These are phyloP conservation scores for Cocos nucifera DNA, from an alignment of 176 grass and related monocot genomes.

Conservation along the genomic window DNA sequence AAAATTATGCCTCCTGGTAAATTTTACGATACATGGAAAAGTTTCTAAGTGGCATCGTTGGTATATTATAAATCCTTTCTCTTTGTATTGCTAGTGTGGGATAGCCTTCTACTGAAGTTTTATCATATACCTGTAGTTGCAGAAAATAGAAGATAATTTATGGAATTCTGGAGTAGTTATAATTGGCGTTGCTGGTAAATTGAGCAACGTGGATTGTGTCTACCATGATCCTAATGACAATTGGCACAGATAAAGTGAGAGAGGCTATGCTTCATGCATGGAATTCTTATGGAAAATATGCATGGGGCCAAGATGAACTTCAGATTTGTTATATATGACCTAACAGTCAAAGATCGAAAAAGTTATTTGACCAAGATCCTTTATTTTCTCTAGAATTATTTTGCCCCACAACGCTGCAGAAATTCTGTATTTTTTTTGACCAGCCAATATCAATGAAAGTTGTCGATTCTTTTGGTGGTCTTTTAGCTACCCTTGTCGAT, in stretches of 20 bases:
- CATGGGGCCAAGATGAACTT: slow-evolving; percentile 95
- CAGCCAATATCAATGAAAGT: slow-evolving; percentile 85
- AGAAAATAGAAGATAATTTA: too few species aligned
- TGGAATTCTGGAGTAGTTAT: too few species aligned
- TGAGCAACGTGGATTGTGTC: slow-evolving; percentile 14
- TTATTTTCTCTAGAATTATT: slow-evolving; percentile 1
- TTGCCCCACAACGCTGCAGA: too few species aligned
- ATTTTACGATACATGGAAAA: too few species aligned
- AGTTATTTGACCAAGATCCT: background rate
- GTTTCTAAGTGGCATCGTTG: too few species aligned
- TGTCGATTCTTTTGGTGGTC: slow-evolving; percentile 89
- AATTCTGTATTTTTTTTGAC: background rate
- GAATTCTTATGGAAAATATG: slow-evolving; percentile 92
- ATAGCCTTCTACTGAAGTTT: too few species aligned
- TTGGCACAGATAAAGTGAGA: slow-evolving; percentile 84
- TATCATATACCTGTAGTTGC: too few species aligned
- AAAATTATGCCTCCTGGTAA: too few species aligned
- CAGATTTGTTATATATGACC: slow-evolving; percentile 42
- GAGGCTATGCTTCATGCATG: slow-evolving; percentile 91
- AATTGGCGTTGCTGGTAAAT: too few species aligned
- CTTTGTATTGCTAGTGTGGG: too few species aligned
- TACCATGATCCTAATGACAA: slow-evolving; percentile 63
- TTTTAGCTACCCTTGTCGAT: slow-evolving; percentile 86
- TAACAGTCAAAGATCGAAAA: too few species aligned
- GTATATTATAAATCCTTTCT: too few species aligned